phyloP scores from a whole-genome alignment of 169 alveolate species.

The Plasmodium fragile region DNA sequence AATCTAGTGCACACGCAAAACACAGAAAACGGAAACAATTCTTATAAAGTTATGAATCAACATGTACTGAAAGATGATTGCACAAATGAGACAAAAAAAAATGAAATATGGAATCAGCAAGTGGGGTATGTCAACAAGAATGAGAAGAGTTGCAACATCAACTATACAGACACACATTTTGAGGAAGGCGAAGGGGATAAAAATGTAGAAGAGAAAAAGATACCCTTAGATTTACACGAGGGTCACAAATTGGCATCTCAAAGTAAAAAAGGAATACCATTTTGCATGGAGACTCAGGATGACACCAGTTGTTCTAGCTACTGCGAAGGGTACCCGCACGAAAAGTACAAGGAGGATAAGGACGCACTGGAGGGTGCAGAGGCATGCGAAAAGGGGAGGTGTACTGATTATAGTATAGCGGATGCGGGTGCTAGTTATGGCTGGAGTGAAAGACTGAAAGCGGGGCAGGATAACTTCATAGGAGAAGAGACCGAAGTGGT shows the following conservation, averaged over 20 bases:
- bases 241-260: neutral
- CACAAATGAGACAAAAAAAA: neutral
- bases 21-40: neutral
- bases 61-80: neutral
- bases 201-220: neutral
- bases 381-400: neutral
- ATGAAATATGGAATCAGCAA: neutral
- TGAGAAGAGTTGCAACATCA: neutral
- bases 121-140: neutral
- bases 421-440: neutral
- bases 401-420: neutral
- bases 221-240: conserved; percentile 12
- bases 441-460: neutral
- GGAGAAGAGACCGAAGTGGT: neutral
- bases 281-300: neutral
- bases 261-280: neutral
- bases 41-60: neutral
- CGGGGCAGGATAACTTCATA: neutral
- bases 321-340: neutral
- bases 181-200: neutral
- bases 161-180: neutral
- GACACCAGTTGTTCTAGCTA: conserved; percentile 22
- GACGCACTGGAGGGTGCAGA: neutral
- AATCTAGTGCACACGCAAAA: neutral
- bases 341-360: neutral